Base-by-base conservation (phyloP, 306 rosid species). In the Lotus japonicus region DNA sequence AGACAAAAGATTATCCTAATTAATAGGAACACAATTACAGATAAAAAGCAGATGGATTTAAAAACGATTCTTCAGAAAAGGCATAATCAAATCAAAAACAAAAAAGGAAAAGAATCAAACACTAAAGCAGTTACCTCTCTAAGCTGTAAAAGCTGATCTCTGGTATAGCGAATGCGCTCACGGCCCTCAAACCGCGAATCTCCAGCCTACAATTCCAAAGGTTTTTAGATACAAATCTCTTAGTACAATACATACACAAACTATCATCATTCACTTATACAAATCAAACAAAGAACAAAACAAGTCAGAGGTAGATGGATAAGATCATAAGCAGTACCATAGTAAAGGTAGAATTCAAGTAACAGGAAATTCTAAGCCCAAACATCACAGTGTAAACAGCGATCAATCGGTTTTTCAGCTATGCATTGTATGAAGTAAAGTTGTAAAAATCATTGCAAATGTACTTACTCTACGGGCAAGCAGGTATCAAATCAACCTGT, bases 111-210 rank as follows among this genome's bases (percentile, higher is more conserved):
- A 53, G 9, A 21, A 42, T 14, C 42, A 31, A 31, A 31, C 36
- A 31, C 36, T 62, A 49, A 14, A 66, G 23, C 12, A 43, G 72
- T 61, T 85, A 95, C 99, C 97, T 88, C 85, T 60, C 81, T 84
- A 51, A 91, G 85, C 55, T 74, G 84, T 49, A 95, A 75, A 53
- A 95, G 86, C 84, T 88, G 89, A 59, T 91, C 97, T 52, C 84
- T 82, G 38, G 86, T 83, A 80, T 87, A 95, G 17, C 80, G 81
- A 73, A 91, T 92, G 5, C 79, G 85, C 67, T 95, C 97, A 19
- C 77, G 95, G 50, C 92, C 90, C 71, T 95, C 99, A 75, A 90
- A 90, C 68, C 96, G 82, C 4, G 89, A 61, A 66, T 95, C 99
- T 75, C 95, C 99, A 66, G 79, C 79, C 99, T 91, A 71, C 58